phyloP scores from a whole-genome alignment of 306 rosid species.

The Begonia loranthoides region DNA sequence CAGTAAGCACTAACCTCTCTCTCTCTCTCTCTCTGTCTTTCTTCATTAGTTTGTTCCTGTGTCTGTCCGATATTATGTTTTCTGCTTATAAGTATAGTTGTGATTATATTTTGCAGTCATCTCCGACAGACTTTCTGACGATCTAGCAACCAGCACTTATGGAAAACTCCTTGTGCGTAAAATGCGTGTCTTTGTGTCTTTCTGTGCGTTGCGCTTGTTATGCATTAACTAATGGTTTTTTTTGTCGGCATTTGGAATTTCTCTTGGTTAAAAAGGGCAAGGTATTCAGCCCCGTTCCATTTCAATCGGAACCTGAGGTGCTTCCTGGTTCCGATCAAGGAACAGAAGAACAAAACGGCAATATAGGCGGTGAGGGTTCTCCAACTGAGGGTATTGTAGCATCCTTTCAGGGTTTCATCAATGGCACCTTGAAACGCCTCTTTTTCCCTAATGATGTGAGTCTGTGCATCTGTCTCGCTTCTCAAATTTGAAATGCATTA shows the following conservation, averaged over 20 bases:
- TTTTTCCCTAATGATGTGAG: constrained; percentile 54
- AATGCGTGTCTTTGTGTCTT: background rate
- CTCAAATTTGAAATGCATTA: too few species aligned
- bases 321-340: constrained; percentile 28
- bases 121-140: constrained; percentile 59
- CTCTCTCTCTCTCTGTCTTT: constrained; percentile 7
- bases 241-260: background rate
- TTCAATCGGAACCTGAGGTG: constrained; percentile 33
- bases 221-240: background rate
- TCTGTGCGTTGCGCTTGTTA: background rate
- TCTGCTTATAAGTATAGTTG: background rate
- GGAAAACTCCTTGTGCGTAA: constrained; percentile 60
- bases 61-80: background rate
- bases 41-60: background rate
- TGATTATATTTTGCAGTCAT: constrained; percentile 40
- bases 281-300: constrained; percentile 70
- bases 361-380: constrained; percentile 12
- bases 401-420: constrained; percentile 30
- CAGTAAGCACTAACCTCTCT: constrained; percentile 16
- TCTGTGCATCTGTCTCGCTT: background rate
- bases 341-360: constrained; percentile 17
- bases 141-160: constrained; percentile 55
- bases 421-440: constrained; percentile 24
- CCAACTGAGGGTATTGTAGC: constrained; percentile 26
- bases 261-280: constrained; percentile 40